Base-by-base conservation (phyloP, 192 early-diverging fungal genomes). In the Entophlyctis helioformis region DNA sequence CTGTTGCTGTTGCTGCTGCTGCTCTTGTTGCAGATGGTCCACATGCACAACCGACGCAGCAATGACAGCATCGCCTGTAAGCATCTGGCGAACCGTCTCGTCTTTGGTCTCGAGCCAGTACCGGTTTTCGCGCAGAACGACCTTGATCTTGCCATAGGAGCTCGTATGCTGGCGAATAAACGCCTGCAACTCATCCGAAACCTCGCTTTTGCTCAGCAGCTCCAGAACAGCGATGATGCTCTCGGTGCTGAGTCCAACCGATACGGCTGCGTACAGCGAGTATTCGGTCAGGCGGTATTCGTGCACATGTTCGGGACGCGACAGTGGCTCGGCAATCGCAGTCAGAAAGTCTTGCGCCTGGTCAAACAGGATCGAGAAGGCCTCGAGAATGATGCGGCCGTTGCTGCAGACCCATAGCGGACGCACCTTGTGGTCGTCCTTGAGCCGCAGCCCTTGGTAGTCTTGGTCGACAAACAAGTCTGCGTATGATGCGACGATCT, bases 281-380 rank as follows among this genome's bases (percentile, higher is more conserved):
- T 92, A 95, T 18, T 87, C 77, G 0, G 96, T 96, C 35, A 99
- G 59, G 53, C 84, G 80, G 68, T 97, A 99, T 64, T 99, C 96
- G 43, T 91, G 88, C 5, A 70, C 53, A n/a, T 48, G 57, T 10
- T 24, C 15, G 11, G 67, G 67, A 24, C 67, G 63, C 3, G 68
- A 62, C 3, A 97, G 74, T 36, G 96, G 96, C 55, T 99, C 96
- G 40, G 89, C 85, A 44, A 99, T 89, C 15, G 93, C 82, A 27
- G 52, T 34, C 13, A 97, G 59, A 56, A 96, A 92, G 69, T 99
- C 96, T 38, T 89, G 85, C 0, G 93, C 94, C 51, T 92, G 84
- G 47, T 91, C 87, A 8, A 91, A 82, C 53, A 97, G 91, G 4
- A 91, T 89, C 7, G 92, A 96, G 42, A 99, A 99, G 12, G 87